Conservation (phyloP, 73 alveolate genomes). For the Breviolum minutum region DNA sequence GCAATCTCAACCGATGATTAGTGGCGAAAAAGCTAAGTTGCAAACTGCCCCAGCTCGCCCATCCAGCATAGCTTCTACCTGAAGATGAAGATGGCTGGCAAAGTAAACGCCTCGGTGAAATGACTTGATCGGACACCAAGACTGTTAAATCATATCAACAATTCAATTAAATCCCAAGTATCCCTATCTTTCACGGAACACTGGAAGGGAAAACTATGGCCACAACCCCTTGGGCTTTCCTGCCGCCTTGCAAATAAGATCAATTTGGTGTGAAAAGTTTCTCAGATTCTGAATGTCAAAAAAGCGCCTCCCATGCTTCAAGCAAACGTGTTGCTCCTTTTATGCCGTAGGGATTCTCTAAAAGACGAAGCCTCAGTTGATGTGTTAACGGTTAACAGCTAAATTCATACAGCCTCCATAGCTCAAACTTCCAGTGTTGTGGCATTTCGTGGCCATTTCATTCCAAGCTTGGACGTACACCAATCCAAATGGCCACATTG, state of each 20-base stretch:
- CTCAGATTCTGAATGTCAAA: neutral
- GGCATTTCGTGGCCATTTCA: too few species aligned
- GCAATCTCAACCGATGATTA: neutral
- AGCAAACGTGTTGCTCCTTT: constrained; percentile 71
- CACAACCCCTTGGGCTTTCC: constrained; percentile 81
- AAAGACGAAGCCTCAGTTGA: constrained; percentile 45
- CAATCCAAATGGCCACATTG: constrained; percentile 92
- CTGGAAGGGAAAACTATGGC: neutral
- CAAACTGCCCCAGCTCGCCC: constrained; percentile 91
- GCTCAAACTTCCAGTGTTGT: neutral
- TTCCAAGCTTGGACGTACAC: constrained; percentile 8
- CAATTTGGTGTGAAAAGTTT: neutral
- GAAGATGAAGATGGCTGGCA: constrained; percentile 50
- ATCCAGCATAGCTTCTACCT: constrained; percentile 69
- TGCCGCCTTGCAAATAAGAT: constrained; percentile 43
- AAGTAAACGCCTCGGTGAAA: constrained; percentile 48
- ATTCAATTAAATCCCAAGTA: neutral
- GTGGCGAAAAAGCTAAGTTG: neutral
- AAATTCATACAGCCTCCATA: neutral
- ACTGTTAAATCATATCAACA: neutral
- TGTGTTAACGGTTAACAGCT: too few species aligned
- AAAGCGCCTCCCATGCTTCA: constrained; percentile 86
- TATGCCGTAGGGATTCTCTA: constrained; percentile 70
- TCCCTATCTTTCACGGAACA: neutral
- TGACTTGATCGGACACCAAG: neutral